These are phyloP conservation scores for Laetiporus sulphureus DNA, from an alignment of 1,284 basidiomycete species.

Conservation along the genomic window DNA sequence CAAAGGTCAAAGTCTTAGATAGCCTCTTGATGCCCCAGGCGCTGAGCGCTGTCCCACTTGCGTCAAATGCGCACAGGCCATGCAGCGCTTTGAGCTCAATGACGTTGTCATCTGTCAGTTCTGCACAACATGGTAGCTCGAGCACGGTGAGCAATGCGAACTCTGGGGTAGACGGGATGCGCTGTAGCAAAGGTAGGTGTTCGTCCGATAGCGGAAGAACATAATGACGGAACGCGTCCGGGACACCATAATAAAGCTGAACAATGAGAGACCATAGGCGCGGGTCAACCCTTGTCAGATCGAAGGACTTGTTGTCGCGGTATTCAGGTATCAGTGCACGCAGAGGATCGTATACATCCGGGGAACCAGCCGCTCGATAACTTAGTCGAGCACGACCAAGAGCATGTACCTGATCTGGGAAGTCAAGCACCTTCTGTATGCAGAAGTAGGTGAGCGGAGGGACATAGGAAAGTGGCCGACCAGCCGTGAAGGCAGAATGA, in stretches of 20 bases:
- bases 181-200: constrained; percentile 50
- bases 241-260: constrained; percentile 51
- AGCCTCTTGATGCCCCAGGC: constrained; percentile 40
- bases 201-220: constrained; percentile 44
- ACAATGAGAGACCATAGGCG: constrained; percentile 53
- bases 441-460: constrained; percentile 37
- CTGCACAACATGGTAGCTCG: constrained; percentile 42
- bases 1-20: constrained; percentile 22
- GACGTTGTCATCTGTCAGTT: constrained; percentile 51
- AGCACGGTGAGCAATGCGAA: constrained; percentile 61
- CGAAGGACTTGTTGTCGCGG: constrained; percentile 17
- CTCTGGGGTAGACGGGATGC: constrained; percentile 41
- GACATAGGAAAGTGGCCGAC: constrained; percentile 19
- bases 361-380: constrained; percentile 21
- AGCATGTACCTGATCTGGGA: constrained; percentile 32
- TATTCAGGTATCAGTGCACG: constrained; percentile 30
- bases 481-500: neutral
- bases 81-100: constrained; percentile 42
- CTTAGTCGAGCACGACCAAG: constrained; percentile 23
- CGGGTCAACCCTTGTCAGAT: constrained; percentile 38
- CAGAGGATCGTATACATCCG: constrained; percentile 27
- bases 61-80: constrained; percentile 53
- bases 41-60: constrained; percentile 44
- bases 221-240: constrained; percentile 35
- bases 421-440: constrained; percentile 28